Evolutionary conservation across 305 asterid genomes (phyloP).

Genomic region (Caryopteris hybrid): DNA sequence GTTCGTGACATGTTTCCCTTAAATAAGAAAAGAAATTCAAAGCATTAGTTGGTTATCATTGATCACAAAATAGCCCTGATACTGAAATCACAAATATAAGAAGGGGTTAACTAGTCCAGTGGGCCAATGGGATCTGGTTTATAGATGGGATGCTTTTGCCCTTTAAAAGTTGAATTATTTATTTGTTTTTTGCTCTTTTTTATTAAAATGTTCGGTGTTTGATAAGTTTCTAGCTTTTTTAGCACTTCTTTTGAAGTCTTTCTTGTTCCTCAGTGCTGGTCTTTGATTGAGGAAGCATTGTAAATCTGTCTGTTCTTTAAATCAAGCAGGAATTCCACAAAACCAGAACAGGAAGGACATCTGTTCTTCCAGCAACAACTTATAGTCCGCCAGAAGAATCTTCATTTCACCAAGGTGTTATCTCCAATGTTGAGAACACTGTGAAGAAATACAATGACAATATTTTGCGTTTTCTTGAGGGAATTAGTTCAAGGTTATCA

Average conservation of each 20-base stretch:
- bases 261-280: background rate
- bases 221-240: background rate
- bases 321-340: conserved; percentile 69
- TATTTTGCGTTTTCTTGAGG: conserved; percentile 88
- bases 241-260: background rate
- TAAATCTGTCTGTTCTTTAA: conserved; percentile 2
- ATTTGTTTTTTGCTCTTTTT: background rate
- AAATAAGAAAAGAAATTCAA: background rate
- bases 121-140: background rate
- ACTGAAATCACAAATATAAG: background rate
- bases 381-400: conserved; percentile 77
- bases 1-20: background rate
- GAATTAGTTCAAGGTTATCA: conserved; percentile 82
- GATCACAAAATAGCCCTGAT: background rate
- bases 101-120: background rate
- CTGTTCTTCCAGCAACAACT: conserved; percentile 53
- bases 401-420: conserved; percentile 60
- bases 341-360: conserved; percentile 74
- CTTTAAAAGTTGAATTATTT: background rate
- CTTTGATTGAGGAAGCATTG: background rate
- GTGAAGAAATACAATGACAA: conserved; percentile 84
- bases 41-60: background rate
- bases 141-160: background rate
- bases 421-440: conserved; percentile 56
- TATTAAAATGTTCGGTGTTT: background rate